Percentiles rank a stretch among this genome's conserved stretches.
Conservation (phyloP, 2,329 filamentous ascomycete genomes). For the Cercospora nicotianae region DNA sequence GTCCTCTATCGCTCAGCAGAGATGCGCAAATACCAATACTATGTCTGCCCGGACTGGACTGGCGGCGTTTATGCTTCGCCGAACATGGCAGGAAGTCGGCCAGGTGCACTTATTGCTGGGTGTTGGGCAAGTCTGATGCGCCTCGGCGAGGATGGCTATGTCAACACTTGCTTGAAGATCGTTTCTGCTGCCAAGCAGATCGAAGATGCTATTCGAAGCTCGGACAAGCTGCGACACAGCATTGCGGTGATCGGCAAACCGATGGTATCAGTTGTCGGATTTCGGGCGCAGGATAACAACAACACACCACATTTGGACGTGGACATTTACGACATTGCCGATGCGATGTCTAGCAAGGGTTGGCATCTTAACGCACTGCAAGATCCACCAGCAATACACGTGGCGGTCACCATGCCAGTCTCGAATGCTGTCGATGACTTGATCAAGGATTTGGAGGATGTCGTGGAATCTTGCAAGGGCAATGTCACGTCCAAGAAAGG, state of each 20-base stretch:
- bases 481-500: slow-evolving; percentile 66
- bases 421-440: slow-evolving; percentile 78
- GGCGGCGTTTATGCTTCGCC: slow-evolving; percentile 96
- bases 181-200: slow-evolving; percentile 85
- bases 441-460: slow-evolving; percentile 64
- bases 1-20: slow-evolving; percentile 80
- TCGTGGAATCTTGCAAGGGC: slow-evolving; percentile 70
- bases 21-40: slow-evolving; percentile 90
- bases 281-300: slow-evolving; percentile 56
- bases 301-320: slow-evolving; percentile 57
- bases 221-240: slow-evolving; percentile 67
- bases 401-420: slow-evolving; percentile 88
- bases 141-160: slow-evolving; percentile 83
- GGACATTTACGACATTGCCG: slow-evolving; percentile 91
- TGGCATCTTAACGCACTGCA: slow-evolving; percentile 98
- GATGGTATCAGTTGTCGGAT: slow-evolving; percentile 86
- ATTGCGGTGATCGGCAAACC: slow-evolving; percentile 81
- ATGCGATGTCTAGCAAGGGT: slow-evolving; percentile 77
- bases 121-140: slow-evolving; percentile 93
- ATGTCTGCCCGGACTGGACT: slow-evolving; percentile 90
- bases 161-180: slow-evolving; percentile 82
- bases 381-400: slow-evolving; percentile 85
- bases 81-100: slow-evolving; percentile 84
- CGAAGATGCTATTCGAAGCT: slow-evolving; percentile 68
- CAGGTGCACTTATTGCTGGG: slow-evolving; percentile 89